Evolutionary conservation across 1,284 basidiomycete species (phyloP).

Genomic region (Tilletia horrida): DNA sequence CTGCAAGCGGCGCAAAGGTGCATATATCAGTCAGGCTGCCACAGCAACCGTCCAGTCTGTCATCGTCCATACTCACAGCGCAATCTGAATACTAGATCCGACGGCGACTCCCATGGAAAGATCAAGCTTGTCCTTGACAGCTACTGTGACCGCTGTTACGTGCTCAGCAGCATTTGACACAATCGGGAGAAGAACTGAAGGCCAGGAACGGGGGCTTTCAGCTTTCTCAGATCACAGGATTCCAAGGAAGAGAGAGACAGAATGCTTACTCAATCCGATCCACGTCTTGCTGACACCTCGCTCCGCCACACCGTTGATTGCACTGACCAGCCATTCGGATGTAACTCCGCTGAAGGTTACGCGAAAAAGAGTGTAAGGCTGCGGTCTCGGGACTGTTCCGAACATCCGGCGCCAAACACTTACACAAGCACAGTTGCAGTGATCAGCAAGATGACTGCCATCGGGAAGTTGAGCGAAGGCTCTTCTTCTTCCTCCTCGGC

Average conservation of each 20-base stretch:
- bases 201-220: background rate
- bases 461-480: conserved; percentile 37
- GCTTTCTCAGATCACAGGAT: background rate
- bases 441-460: conserved; percentile 34
- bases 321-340: conserved; percentile 45
- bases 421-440: conserved; percentile 32
- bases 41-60: background rate
- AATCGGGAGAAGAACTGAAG: conserved; percentile 36
- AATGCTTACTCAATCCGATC: conserved; percentile 33
- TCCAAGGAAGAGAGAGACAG: background rate
- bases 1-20: background rate
- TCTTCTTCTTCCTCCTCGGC: conserved; percentile 39
- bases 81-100: conserved; percentile 46
- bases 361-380: background rate
- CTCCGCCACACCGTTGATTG: conserved; percentile 36
- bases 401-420: background rate
- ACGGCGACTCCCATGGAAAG: conserved; percentile 43
- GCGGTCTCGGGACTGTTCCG: too few species aligned
- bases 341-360: conserved; percentile 37
- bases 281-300: conserved; percentile 38
- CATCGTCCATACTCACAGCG: conserved; percentile 22
- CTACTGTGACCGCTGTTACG: conserved; percentile 40
- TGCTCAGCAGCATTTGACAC: conserved; percentile 46
- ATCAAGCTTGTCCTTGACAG: conserved; percentile 48
- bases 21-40: background rate